Conservation (phyloP, 345 rosid species). For the Eutrema heterophyllum region DNA sequence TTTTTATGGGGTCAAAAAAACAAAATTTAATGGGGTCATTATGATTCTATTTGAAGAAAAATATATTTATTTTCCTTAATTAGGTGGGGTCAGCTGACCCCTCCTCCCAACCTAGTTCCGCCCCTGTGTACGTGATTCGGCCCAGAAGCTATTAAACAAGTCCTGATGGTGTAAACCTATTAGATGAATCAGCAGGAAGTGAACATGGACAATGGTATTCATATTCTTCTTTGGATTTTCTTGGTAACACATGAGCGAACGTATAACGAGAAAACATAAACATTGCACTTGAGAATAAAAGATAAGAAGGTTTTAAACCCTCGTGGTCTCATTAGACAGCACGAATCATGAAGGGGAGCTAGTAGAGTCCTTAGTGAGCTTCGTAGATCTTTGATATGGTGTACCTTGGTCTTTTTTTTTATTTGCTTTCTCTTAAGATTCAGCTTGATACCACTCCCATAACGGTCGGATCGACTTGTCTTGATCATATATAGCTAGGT, state of each 20-base stretch:
- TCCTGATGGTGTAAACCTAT: neutral
- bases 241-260: neutral
- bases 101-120: too few species aligned
- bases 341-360: neutral
- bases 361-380: too few species aligned
- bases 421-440: constrained; percentile 31
- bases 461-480: constrained; percentile 41
- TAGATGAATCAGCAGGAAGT: neutral
- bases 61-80: too few species aligned
- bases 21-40: too few species aligned
- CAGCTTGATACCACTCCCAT: constrained; percentile 58
- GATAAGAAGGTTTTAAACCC: too few species aligned
- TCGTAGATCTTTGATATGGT: constrained; percentile 25
- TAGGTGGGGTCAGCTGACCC: too few species aligned
- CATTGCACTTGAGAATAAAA: too few species aligned
- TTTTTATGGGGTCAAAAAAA: too few species aligned
- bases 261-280: neutral
- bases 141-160: too few species aligned
- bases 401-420: neutral
- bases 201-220: neutral
- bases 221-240: too few species aligned
- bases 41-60: too few species aligned
- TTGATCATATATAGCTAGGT: neutral
- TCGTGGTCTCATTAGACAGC: neutral
- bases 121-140: too few species aligned